Evolutionary conservation across 306 rosid species (phyloP), one percentile per base, ranked within the genome.

Genomic region (Rosa persica): DNA sequence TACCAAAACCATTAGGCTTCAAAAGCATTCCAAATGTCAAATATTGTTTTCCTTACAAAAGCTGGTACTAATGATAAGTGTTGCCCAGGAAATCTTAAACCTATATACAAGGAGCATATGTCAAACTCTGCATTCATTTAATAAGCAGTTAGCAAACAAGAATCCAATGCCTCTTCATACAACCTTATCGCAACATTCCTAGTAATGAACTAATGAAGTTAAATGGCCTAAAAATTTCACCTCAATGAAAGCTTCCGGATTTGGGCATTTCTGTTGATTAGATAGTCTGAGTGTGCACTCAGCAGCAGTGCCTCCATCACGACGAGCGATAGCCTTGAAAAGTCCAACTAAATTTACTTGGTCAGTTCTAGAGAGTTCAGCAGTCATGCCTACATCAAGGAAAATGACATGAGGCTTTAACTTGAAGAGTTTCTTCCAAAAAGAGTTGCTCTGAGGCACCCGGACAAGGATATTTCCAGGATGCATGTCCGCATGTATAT

Each of bases 341-440:
- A 95, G 90, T 79, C 91, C 99, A 70, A 95, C 51, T 81, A 95
- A 88, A 78, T 95, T 95, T 83, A 90, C 79, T 78, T 97, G 84
- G 83, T 95, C 99, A 85, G 86, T 93, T 43, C 88, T 86, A 79
- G 99, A 89, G 67, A 95, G 98, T 80, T 95, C 99, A 38, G 99
- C 99, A 84, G 99, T 95, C 99, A 95, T 95, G 83, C 99, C 99
- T 69, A 95, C 99, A 79, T 95, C 99, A 82, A 95, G 96, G 89
- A 95, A 95, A 88, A 95, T 78, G 78, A 95, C 93, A 82, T 95
- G 99, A 75, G 99, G 99, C 88, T 95, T 95, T 72, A 97, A 86
- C 83, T 90, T 92, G 97, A 95, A 92, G 88, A 89, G 88, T 58
- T 87, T 86, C 76, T 89, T 95, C 67, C 81, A 83, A 70, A 81